phyloP scores from a whole-genome alignment of 257 asterid genomes.

The Solanum piurae region DNA sequence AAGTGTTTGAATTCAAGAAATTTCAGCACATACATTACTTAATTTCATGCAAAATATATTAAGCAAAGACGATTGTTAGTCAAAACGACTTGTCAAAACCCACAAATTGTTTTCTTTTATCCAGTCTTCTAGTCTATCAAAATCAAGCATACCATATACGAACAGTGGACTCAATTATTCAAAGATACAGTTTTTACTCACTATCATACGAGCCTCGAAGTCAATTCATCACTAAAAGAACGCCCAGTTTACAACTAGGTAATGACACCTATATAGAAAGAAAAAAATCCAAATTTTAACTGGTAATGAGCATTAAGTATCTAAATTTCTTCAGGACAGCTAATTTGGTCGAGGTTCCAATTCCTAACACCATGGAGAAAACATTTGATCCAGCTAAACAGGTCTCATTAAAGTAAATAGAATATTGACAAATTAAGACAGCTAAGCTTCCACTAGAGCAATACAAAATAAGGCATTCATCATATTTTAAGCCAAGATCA shows the following conservation, averaged over 20 bases:
- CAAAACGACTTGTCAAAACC: background rate
- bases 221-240: background rate
- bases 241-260: background rate
- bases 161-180: background rate
- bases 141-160: background rate
- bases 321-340: background rate
- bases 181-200: background rate
- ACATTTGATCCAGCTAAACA: background rate
- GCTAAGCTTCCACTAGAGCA: constrained; percentile 10
- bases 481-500: background rate
- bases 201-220: background rate
- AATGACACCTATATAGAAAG: background rate
- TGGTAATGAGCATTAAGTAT: background rate
- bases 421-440: background rate
- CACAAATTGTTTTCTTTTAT: background rate
- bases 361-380: background rate
- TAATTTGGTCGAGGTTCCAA: background rate
- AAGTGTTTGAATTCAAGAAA: background rate
- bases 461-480: background rate
- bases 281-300: background rate
- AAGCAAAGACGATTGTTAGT: background rate
- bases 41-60: background rate
- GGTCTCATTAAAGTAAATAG: background rate
- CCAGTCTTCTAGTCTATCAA: background rate
- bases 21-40: background rate